Percentiles rank a stretch among this genome's conserved stretches.
phyloP scores from a whole-genome alignment of 1,284 basidiomycete genomes.

The Trichosporon asahii region DNA sequence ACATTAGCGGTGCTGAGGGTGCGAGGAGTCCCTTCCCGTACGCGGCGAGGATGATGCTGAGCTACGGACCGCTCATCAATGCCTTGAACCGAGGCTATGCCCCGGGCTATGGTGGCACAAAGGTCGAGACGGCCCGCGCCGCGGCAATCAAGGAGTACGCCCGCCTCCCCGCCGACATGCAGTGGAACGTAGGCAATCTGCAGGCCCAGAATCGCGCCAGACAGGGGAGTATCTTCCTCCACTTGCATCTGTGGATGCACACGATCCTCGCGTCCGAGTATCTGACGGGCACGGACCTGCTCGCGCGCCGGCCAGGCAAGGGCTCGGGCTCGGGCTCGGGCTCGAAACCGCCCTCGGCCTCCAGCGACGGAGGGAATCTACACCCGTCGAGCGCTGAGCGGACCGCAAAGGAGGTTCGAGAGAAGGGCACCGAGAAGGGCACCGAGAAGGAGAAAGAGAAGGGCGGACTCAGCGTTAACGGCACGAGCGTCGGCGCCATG shows the following conservation, averaged over 20 bases:
- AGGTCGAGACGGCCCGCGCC: slow-evolving; percentile 18
- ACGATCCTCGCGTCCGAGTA: slow-evolving; percentile 31
- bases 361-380: too few species aligned
- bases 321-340: too few species aligned
- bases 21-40: slow-evolving; percentile 30
- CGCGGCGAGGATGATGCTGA: slow-evolving; percentile 30
- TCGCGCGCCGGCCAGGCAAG: slow-evolving; percentile 6
- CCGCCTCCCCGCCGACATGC: slow-evolving; percentile 29
- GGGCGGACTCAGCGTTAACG: slow-evolving; percentile 12
- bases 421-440: background rate
- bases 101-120: background rate
- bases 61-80: slow-evolving; percentile 30
- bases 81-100: slow-evolving; percentile 25
- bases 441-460: background rate
- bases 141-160: slow-evolving; percentile 29
- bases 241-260: slow-evolving; percentile 39
- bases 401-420: background rate
- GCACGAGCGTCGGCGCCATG: slow-evolving; percentile 4
- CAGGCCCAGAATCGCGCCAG: slow-evolving; percentile 27
- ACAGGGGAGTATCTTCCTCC: slow-evolving; percentile 31
- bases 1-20: background rate
- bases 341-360: too few species aligned
- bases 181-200: slow-evolving; percentile 36
- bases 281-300: slow-evolving; percentile 20
- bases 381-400: background rate